Percentiles rank a stretch among this genome's conserved stretches.
Evolutionary conservation across 305 asterid species (phyloP).

Genomic region (Rubia tinctorum): DNA sequence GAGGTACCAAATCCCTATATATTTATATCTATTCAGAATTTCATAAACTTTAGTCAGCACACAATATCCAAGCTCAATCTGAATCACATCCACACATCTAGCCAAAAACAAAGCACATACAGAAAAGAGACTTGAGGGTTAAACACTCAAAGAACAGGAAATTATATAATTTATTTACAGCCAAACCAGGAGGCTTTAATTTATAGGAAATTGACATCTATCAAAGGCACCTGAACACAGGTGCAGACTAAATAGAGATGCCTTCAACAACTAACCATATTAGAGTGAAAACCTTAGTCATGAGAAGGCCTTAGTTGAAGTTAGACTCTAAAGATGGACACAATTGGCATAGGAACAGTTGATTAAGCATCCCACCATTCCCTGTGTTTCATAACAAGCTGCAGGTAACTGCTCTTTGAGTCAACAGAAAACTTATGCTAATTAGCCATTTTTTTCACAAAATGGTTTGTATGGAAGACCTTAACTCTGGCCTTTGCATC

Average conservation of each 20-base stretch:
- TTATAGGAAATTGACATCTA: neutral
- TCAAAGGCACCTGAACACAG: neutral
- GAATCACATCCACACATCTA: neutral
- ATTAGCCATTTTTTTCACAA: neutral
- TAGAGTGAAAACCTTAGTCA: neutral
- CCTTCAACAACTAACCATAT: neutral
- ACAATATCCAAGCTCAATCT: neutral
- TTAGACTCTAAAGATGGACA: neutral
- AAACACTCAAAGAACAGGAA: neutral
- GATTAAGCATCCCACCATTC: neutral
- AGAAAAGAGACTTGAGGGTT: neutral
- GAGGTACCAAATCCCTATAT: neutral
- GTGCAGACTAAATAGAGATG: neutral
- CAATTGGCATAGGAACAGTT: neutral
- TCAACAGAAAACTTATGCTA: neutral
- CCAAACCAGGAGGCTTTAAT: neutral
- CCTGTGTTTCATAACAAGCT: neutral
- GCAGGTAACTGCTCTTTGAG: no score
- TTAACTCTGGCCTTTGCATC: neutral
- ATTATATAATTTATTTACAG: neutral
- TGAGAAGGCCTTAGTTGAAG: neutral
- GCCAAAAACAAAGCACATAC: neutral
- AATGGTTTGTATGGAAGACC: neutral
- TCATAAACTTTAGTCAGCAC: neutral
- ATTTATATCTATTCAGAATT: neutral